Conservation (phyloP, 306 rosid species). For the Herpetospermum pedunculosum region DNA sequence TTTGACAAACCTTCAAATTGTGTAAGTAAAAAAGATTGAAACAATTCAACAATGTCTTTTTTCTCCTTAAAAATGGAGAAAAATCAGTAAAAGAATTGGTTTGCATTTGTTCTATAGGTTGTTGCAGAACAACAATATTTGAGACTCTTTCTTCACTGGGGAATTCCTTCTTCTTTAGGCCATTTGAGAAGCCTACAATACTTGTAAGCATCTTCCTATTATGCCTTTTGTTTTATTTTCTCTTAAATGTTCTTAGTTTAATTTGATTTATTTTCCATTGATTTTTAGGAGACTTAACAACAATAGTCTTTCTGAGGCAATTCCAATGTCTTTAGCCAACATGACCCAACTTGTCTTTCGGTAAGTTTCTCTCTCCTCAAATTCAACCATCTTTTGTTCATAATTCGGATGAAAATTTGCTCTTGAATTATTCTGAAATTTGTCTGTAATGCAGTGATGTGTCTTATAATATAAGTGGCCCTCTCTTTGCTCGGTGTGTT, state of each 20-base stretch:
- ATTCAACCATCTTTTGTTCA: slow-evolving; percentile 11
- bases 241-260: slow-evolving; percentile 10
- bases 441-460: slow-evolving; percentile 49
- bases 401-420: slow-evolving; percentile 6
- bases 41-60: background rate
- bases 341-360: slow-evolving; percentile 83
- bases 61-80: background rate
- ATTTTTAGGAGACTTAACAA: slow-evolving; percentile 86
- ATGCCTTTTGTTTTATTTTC: background rate
- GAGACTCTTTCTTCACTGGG: slow-evolving; percentile 55
- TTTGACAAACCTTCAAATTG: slow-evolving; percentile 88
- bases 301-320: slow-evolving; percentile 65
- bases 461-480: slow-evolving; percentile 82
- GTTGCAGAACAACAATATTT: slow-evolving; percentile 84
- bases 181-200: slow-evolving; percentile 66
- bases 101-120: slow-evolving; percentile 42
- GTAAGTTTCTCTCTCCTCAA: slow-evolving; percentile 36
- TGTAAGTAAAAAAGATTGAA: slow-evolving; percentile 38
- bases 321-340: slow-evolving; percentile 67
- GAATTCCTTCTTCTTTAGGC: slow-evolving; percentile 58
- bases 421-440: slow-evolving; percentile 23
- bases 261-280: slow-evolving; percentile 11
- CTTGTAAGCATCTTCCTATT: slow-evolving; percentile 41
- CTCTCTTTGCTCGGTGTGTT: slow-evolving; percentile 19
- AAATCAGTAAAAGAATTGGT: background rate